These are phyloP conservation scores for Hypoxylon sp. DNA, from an alignment of 2,329 filamentous ascomycete species.

Conservation along the genomic window DNA sequence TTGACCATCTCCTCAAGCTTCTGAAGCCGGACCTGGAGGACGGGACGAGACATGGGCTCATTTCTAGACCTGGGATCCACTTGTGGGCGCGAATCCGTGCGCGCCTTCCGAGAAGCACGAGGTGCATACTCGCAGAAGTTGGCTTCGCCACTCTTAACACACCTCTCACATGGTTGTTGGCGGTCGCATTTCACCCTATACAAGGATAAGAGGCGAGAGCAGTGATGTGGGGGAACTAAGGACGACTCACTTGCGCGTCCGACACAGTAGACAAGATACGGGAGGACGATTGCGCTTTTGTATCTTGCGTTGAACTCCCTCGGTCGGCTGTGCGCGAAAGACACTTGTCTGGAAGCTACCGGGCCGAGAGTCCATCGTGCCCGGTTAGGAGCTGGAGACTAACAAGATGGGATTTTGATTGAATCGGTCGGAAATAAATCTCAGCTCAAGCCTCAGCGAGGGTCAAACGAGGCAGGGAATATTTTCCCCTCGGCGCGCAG, in stretches of 20 bases:
- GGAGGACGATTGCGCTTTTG: slow-evolving; percentile 58
- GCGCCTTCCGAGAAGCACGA: slow-evolving; percentile 53
- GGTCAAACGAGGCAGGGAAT: slow-evolving; percentile 28
- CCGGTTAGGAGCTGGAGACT: slow-evolving; percentile 13
- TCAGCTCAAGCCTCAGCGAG: slow-evolving; percentile 30
- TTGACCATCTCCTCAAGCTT: slow-evolving; percentile 58
- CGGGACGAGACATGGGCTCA: slow-evolving; percentile 52
- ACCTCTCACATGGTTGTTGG: slow-evolving; percentile 58
- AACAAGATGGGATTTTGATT: slow-evolving; percentile 10
- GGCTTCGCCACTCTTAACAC: slow-evolving; percentile 57
- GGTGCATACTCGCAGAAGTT: slow-evolving; percentile 58
- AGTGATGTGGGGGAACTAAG: slow-evolving; percentile 5
- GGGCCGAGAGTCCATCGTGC: slow-evolving; percentile 53
- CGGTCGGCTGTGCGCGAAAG: slow-evolving; percentile 56
- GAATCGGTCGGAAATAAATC: slow-evolving; percentile 40
- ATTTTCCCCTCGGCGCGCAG: slow-evolving; percentile 21
- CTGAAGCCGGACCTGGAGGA: slow-evolving; percentile 56
- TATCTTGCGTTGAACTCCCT: slow-evolving; percentile 56
- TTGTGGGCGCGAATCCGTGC: slow-evolving; percentile 53
- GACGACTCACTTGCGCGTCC: slow-evolving; percentile 55
- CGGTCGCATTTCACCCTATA: slow-evolving; percentile 59
- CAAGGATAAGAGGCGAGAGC: slow-evolving; percentile 27
- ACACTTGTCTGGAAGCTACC: slow-evolving; percentile 55
- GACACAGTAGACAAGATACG: slow-evolving; percentile 56
- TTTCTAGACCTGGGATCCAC: slow-evolving; percentile 48